Conservation (phyloP, 1,139 yeast species). For the Lodderomyces margitis region DNA sequence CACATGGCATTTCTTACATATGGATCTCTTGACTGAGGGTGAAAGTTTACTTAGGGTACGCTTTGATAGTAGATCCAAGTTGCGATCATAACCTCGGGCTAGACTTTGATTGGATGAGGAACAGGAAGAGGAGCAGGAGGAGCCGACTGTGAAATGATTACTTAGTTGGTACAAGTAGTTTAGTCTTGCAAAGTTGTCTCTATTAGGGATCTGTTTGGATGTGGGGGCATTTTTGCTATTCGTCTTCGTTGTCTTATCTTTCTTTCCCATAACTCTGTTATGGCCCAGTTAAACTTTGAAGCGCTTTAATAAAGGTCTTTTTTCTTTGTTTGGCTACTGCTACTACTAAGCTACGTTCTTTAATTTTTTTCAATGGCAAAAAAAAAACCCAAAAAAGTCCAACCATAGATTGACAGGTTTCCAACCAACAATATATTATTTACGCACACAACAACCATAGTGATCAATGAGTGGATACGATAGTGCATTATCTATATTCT, state of each 20-base stretch:
- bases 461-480: conserved; percentile 93
- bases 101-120: too few species aligned
- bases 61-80: conserved; percentile 53
- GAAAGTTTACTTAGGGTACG: conserved; percentile 62
- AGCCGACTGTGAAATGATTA: conserved; percentile 20
- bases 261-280: conserved; percentile 4
- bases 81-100: conserved; percentile 49
- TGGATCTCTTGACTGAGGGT: conserved; percentile 57
- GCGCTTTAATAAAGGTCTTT: too few species aligned
- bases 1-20: conserved; percentile 60
- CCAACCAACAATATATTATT: too few species aligned
- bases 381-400: conserved; percentile 5
- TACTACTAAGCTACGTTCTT: too few species aligned
- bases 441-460: conserved; percentile 5
- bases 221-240: background rate
- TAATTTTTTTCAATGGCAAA: conserved; percentile 15
- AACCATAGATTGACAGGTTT: background rate
- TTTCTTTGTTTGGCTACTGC: too few species aligned
- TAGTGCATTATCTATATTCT: conserved; percentile 95
- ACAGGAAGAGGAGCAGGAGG: too few species aligned
- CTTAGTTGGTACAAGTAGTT: conserved; percentile 58
- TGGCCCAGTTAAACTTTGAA: too few species aligned
- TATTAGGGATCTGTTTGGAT: conserved; percentile 38
- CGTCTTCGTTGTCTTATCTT: conserved; percentile 6
- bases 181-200: conserved; percentile 58